Evolutionary conservation across 2,329 filamentous ascomycete genomes (phyloP).

Genomic region (Botrytis fragariae): DNA sequence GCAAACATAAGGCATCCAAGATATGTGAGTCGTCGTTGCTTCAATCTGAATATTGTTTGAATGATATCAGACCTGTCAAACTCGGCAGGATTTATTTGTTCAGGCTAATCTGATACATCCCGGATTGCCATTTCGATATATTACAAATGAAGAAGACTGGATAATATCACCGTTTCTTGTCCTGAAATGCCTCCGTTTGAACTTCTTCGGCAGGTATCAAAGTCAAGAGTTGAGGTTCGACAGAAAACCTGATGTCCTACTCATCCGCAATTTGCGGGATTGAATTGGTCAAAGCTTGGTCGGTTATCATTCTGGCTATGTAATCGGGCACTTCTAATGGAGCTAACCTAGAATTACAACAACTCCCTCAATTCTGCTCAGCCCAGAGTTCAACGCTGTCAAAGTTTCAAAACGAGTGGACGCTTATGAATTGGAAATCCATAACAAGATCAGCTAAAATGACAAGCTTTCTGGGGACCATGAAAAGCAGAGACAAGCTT

Average conservation of each 20-base stretch:
- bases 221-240: neutral
- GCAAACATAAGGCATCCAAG: neutral
- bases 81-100: neutral
- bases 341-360: neutral
- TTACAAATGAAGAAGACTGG: neutral
- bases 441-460: neutral
- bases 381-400: neutral
- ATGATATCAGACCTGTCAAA: neutral
- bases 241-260: neutral
- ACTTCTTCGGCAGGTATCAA: neutral
- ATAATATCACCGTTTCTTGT: neutral
- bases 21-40: neutral
- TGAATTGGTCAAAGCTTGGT: neutral
- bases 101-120: neutral
- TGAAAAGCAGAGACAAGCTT: slow-evolving; percentile 45
- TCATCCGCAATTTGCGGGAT: neutral
- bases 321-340: neutral
- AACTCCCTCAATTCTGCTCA: slow-evolving; percentile 13
- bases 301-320: neutral
- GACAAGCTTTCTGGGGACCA: neutral
- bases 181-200: neutral
- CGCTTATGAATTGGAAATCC: neutral
- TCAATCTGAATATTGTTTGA: neutral
- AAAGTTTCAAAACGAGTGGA: neutral
- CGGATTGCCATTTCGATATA: neutral